phyloP scores from a whole-genome alignment of 192 early-diverging fungal species.

The Podila minutissima region DNA sequence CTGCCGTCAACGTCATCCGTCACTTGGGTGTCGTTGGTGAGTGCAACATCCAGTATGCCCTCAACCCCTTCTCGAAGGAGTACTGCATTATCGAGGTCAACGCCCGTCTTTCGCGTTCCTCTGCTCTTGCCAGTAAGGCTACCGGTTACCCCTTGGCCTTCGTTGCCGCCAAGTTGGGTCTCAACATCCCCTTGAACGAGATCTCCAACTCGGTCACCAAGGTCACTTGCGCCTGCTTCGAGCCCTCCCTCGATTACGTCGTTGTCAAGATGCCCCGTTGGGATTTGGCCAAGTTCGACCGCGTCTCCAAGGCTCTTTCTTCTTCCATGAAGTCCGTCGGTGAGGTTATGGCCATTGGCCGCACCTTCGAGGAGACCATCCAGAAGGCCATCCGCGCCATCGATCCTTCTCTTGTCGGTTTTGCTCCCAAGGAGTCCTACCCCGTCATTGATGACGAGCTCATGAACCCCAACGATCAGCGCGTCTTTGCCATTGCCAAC shows the following conservation, averaged over 20 bases:
- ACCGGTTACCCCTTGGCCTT: slow-evolving; percentile 99
- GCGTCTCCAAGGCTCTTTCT: slow-evolving; percentile 88
- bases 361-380: slow-evolving; percentile 97
- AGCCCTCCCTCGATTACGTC: slow-evolving; percentile 95
- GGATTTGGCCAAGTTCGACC: slow-evolving; percentile 97
- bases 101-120: slow-evolving; percentile 91
- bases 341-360: slow-evolving; percentile 97
- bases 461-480: slow-evolving; percentile 86
- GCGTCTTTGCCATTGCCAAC: slow-evolving; percentile 95
- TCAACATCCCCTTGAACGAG: slow-evolving; percentile 92
- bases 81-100: slow-evolving; percentile 99
- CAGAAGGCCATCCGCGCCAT: slow-evolving; percentile 96
- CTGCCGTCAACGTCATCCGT: slow-evolving; percentile 96
- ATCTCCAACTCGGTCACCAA: slow-evolving; percentile 96
- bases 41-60: slow-evolving; percentile 99
- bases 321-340: slow-evolving; percentile 98
- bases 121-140: slow-evolving; percentile 96
- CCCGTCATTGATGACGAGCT: slow-evolving; percentile 87
- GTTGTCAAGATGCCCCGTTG: slow-evolving; percentile 88
- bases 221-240: slow-evolving; percentile 96
- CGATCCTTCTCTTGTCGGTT: slow-evolving; percentile 87
- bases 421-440: slow-evolving; percentile 58
- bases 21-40: slow-evolving; percentile 98
- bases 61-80: slow-evolving; percentile 94
- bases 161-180: slow-evolving; percentile 96